These are phyloP conservation scores for Silene vulgaris DNA, from an alignment of 179 eudicot species.

Conservation along the genomic window DNA sequence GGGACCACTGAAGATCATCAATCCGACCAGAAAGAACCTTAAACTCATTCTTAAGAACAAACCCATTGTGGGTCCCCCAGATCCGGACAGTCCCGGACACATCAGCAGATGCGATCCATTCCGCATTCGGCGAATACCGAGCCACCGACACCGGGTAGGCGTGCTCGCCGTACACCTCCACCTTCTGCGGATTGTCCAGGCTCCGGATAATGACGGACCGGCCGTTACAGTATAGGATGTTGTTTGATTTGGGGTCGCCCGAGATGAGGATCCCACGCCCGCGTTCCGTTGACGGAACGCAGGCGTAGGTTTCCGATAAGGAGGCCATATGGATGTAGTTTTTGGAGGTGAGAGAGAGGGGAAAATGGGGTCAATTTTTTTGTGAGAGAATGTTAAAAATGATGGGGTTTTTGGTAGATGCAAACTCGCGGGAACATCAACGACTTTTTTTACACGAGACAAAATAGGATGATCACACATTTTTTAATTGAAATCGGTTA, in stretches of 20 bases:
- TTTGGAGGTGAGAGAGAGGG: not conserved
- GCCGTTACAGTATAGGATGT: slow-evolving; percentile 79
- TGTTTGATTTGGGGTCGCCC: slow-evolving; percentile 75
- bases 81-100: slow-evolving; percentile 81
- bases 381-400: not conserved
- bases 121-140: slow-evolving; percentile 79
- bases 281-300: slow-evolving; percentile 90
- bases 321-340: slow-evolving; percentile 34
- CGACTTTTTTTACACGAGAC: slow-evolving; percentile 7
- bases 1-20: slow-evolving; percentile 93
- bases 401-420: not conserved
- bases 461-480: not conserved
- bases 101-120: slow-evolving; percentile 97
- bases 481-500: not conserved
- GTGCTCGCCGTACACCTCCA: slow-evolving; percentile 75
- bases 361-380: not conserved
- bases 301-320: slow-evolving; percentile 74
- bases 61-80: slow-evolving; percentile 87
- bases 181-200: slow-evolving; percentile 67
- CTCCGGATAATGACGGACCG: slow-evolving; percentile 84
- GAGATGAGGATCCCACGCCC: slow-evolving; percentile 90
- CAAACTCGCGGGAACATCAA: slow-evolving; percentile 20
- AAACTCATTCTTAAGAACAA: slow-evolving; percentile 82
- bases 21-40: slow-evolving; percentile 78
- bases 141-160: slow-evolving; percentile 84